phyloP scores from a whole-genome alignment of 495 filamentous ascomycete species.

The Pyronema domesticum region DNA sequence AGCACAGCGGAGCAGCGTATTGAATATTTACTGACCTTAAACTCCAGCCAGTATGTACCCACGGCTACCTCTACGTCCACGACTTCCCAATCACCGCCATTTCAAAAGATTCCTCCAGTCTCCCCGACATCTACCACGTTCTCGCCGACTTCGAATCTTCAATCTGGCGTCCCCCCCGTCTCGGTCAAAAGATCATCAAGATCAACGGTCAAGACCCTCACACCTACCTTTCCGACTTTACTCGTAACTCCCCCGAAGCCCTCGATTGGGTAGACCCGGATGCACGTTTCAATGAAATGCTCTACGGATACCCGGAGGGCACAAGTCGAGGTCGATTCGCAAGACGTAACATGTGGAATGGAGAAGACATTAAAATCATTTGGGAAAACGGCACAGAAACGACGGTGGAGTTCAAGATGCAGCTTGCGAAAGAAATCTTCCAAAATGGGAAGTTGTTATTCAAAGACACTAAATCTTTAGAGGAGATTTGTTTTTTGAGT shows the following conservation, averaged over 20 bases:
- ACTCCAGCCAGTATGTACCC: constrained; percentile 6
- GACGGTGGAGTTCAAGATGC: constrained; percentile 7
- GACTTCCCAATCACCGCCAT: constrained; percentile 11
- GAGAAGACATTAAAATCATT: constrained; percentile 6
- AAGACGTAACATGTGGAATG: constrained; percentile 14
- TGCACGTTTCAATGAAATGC: constrained; percentile 11
- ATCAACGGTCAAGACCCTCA: constrained; percentile 9
- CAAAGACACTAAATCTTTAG: not conserved
- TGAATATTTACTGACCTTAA: no score
- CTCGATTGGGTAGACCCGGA: constrained; percentile 15
- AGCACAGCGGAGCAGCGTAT: not conserved
- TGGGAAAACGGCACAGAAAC: constrained; percentile 14
- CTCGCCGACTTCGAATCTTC: constrained; percentile 6
- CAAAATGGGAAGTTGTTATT: not conserved
- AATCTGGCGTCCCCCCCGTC: constrained; percentile 1
- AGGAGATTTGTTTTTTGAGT: constrained; percentile 7
- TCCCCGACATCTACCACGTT: constrained; percentile 11
- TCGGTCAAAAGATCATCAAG: constrained; percentile 7
- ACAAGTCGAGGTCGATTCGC: constrained; percentile 6
- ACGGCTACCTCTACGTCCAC: constrained; percentile 11
- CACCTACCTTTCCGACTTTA: constrained; percentile 9
- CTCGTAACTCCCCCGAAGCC: constrained; percentile 9
- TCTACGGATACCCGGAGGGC: constrained; percentile 8
- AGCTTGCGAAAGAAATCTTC: not conserved
- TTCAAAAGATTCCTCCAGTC: not conserved